Evolutionary conservation across 345 rosid species (phyloP).

Genomic region (Citrus unshiu): DNA sequence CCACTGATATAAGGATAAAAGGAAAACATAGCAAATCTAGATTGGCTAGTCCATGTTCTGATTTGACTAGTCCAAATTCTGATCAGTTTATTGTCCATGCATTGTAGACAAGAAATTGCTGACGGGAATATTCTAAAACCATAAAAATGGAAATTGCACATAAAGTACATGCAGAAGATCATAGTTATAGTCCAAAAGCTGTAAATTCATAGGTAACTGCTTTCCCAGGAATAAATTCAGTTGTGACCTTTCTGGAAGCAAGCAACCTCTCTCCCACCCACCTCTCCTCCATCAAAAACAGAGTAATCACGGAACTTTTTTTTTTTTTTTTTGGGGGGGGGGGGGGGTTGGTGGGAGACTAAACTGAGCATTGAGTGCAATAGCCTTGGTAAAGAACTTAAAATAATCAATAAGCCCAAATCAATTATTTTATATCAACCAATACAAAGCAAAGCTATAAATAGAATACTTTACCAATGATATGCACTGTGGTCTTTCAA

Average conservation of each 20-base stretch:
- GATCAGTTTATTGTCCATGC: background rate
- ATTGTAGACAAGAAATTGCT: background rate
- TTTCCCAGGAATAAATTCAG: background rate
- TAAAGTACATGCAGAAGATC: background rate
- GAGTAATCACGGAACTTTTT: background rate
- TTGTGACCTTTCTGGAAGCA: background rate
- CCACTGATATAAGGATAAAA: background rate
- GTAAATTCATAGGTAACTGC: background rate
- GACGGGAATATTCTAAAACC: background rate
- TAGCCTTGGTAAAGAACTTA: background rate
- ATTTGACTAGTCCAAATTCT: background rate
- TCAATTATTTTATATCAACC: background rate
- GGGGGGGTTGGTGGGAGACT: fast-evolving
- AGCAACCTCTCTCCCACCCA: background rate
- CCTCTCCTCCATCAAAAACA: background rate
- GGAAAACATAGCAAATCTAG: background rate
- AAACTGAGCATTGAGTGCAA: background rate
- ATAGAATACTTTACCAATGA: slow-evolving; percentile 41
- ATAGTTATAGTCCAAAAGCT: background rate
- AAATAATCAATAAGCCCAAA: background rate
- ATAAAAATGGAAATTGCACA: background rate
- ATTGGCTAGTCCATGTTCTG: background rate
- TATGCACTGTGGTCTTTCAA: slow-evolving; percentile 62
- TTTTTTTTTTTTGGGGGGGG: fast-evolving
- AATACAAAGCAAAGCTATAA: background rate